These are phyloP conservation scores for Phaffia tasmanica DNA, from an alignment of 768 basidiomycete genomes.

Conservation along the genomic window DNA sequence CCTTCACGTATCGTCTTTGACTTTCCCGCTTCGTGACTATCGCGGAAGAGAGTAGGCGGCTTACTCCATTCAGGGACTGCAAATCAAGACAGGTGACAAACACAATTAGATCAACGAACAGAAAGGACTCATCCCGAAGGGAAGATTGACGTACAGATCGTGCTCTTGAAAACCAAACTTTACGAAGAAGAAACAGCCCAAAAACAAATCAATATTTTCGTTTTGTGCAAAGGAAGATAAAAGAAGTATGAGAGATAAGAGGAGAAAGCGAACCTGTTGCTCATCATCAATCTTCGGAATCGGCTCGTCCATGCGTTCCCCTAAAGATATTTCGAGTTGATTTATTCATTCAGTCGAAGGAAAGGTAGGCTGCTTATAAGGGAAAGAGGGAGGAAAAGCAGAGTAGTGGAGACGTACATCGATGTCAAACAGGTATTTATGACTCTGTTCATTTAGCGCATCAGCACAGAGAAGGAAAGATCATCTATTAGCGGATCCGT, in stretches of 20 bases:
- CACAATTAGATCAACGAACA: background rate
- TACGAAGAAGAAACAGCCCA: too few relatives aligned
- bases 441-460: background rate
- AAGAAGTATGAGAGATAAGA: too few relatives aligned
- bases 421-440: slow-evolving; percentile 20
- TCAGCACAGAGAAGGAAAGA: background rate
- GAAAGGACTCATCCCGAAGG: background rate
- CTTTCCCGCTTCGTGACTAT: background rate
- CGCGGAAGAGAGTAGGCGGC: background rate
- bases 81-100: background rate
- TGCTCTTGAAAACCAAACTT: slow-evolving; percentile 12
- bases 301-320: slow-evolving; percentile 26
- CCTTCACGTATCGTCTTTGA: background rate
- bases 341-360: too few relatives aligned
- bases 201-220: too few relatives aligned
- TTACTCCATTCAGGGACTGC: slow-evolving; percentile 20
- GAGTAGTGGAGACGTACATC: slow-evolving; percentile 6
- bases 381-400: background rate
- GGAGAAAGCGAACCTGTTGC: slow-evolving; percentile 2
- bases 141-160: slow-evolving; percentile 5
- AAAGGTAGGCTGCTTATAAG: too few relatives aligned
- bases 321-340: background rate
- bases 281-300: slow-evolving; percentile 18
- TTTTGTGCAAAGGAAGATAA: too few relatives aligned
- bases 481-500: background rate